phyloP scores from a whole-genome alignment of 2,329 filamentous ascomycete species.

The Trichoderma breve region DNA sequence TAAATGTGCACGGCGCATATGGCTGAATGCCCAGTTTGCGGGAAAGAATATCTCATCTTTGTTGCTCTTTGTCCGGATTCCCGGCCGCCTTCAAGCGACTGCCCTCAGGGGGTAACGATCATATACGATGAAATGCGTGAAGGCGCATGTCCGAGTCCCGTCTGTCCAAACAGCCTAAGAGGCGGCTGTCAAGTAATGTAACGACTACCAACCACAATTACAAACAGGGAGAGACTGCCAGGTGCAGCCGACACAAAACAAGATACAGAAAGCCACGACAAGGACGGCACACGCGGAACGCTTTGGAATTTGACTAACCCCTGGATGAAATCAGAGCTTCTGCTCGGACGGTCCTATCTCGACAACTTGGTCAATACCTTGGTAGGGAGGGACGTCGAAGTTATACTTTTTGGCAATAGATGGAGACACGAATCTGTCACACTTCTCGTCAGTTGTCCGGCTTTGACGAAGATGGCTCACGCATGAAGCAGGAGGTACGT shows the following conservation, averaged over 20 bases:
- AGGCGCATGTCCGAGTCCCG: conserved; percentile 56
- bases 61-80: conserved; percentile 55
- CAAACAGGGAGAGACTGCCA: not conserved
- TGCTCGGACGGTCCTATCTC: conserved; percentile 60
- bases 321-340: conserved; percentile 47
- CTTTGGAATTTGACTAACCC: not conserved
- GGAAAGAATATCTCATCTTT: conserved; percentile 58
- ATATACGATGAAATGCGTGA: conserved; percentile 48
- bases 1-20: conserved; percentile 62
- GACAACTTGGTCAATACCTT: conserved; percentile 84
- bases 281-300: conserved; percentile 17
- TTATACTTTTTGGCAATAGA: conserved; percentile 81
- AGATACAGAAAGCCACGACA: conserved; percentile 3
- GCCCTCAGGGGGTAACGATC: conserved; percentile 44
- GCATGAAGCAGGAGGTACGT: conserved; percentile 32
- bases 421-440: conserved; percentile 70
- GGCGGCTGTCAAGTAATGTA: conserved; percentile 57
- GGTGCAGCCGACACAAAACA: not conserved
- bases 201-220: conserved; percentile 23
- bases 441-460: not conserved
- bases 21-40: conserved; percentile 57
- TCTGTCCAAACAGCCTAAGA: conserved; percentile 57
- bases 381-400: conserved; percentile 77
- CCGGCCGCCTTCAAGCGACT: conserved; percentile 48
- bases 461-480: not conserved